Evolutionary conservation across 176 grass and related monocot species (phyloP).

Genomic region (Raddia distichophylla): DNA sequence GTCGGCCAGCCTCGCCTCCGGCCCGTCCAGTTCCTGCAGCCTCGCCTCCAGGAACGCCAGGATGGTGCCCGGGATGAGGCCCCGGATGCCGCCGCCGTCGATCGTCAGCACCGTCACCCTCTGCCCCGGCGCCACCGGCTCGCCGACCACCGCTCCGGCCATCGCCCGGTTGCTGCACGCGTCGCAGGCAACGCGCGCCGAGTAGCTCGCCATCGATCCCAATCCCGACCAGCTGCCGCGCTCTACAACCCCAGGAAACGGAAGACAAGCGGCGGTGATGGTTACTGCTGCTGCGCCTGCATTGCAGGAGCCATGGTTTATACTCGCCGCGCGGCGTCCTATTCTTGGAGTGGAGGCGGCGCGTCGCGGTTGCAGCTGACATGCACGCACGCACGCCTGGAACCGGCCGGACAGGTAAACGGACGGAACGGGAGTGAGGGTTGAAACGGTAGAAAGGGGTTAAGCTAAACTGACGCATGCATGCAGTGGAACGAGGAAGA

Average conservation of each 20-base stretch:
- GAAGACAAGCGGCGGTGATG: too few relatives aligned
- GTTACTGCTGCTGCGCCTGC: neutral
- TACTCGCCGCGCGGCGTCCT: neutral
- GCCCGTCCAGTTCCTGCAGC: constrained; percentile 53
- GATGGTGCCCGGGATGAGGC: constrained; percentile 51
- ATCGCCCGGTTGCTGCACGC: constrained; percentile 27
- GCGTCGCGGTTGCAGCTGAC: neutral
- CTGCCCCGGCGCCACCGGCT: constrained; percentile 27
- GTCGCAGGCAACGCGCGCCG: constrained; percentile 15
- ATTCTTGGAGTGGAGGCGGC: neutral
- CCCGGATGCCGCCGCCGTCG: constrained; percentile 57
- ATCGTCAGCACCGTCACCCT: constrained; percentile 53
- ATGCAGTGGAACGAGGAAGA: neutral
- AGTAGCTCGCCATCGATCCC: constrained; percentile 33
- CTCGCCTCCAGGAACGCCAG: constrained; percentile 48
- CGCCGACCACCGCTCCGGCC: constrained; percentile 31
- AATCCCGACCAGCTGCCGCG: neutral
- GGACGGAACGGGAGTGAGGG: neutral
- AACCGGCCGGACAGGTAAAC: neutral
- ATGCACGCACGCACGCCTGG: neutral
- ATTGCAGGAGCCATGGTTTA: neutral
- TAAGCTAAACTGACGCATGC: too few relatives aligned
- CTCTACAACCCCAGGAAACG: too few relatives aligned
- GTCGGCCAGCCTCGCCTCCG: constrained; percentile 46
- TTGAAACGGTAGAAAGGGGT: too few relatives aligned